Percentiles rank a stretch among this genome's conserved stretches.
phyloP scores from a whole-genome alignment of 208 protist species.

The Crithidia thermophila region DNA sequence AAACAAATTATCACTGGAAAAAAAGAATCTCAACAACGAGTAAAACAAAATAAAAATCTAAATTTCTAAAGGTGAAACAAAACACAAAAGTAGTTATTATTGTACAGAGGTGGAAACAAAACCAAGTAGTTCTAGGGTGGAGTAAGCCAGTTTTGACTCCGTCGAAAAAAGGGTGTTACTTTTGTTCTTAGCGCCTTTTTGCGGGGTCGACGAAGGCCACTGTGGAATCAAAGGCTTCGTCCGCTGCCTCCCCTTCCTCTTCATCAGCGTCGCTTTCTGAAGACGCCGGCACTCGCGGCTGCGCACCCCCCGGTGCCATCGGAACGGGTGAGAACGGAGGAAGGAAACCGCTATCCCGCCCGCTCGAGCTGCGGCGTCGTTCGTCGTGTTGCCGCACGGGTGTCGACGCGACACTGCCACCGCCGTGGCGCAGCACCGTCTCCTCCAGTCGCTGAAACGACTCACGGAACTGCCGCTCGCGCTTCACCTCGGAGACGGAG shows the following conservation, averaged over 20 bases:
- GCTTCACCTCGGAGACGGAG: constrained; percentile 9
- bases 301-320: neutral
- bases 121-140: too few species aligned
- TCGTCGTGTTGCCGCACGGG: neutral
- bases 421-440: neutral
- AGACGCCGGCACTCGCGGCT: neutral
- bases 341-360: neutral
- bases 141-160: too few species aligned
- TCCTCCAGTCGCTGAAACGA: constrained; percentile 22
- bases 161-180: too few species aligned
- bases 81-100: too few species aligned
- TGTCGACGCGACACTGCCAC: neutral
- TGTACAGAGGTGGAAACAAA: too few species aligned
- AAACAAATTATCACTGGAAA: too few species aligned
- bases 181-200: too few species aligned
- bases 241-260: neutral
- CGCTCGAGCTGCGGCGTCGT: constrained; percentile 5
- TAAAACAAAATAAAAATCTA: too few species aligned
- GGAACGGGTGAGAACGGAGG: constrained; percentile 2
- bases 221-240: constrained; percentile 1
- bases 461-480: constrained; percentile 19
- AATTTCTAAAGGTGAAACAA: too few species aligned
- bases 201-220: neutral
- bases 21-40: too few species aligned
- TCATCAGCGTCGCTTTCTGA: neutral